These are phyloP conservation scores for Vitis amurensis DNA, from an alignment of 164 flowering plant species.

Conservation along the genomic window DNA sequence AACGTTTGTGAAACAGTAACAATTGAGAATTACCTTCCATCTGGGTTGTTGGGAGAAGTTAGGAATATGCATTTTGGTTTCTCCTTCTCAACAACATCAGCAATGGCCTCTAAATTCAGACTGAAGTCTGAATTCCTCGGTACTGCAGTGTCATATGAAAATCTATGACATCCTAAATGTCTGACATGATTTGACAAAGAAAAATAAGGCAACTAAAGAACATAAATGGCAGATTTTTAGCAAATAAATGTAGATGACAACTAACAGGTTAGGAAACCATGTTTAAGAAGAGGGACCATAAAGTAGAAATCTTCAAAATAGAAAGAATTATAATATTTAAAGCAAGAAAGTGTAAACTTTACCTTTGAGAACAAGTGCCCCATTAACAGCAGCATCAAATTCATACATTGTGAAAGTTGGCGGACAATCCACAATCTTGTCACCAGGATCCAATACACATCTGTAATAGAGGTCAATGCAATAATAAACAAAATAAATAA, in stretches of 20 bases:
- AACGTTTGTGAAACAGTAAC: not conserved
- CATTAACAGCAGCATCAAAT: constrained; percentile 98
- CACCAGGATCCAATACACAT: constrained; percentile 97
- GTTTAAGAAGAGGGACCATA: too few species aligned
- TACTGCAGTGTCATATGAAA: constrained; percentile 44
- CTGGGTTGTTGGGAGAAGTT: constrained; percentile 99
- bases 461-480: constrained; percentile 35
- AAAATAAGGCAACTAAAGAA: not conserved
- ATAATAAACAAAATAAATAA: not conserved
- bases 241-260: not conserved
- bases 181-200: not conserved
- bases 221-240: not conserved
- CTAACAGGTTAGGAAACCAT: too few species aligned
- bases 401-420: constrained; percentile 99
- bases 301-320: not conserved
- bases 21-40: constrained; percentile 75
- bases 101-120: constrained; percentile 69
- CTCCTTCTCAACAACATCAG: constrained; percentile 64
- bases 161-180: not conserved
- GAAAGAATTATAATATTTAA: not conserved
- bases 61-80: constrained; percentile 94
- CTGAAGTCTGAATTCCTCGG: constrained; percentile 85
- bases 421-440: constrained; percentile 97
- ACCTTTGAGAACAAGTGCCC: constrained; percentile 87
- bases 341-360: not conserved